Evolutionary conservation across 192 early-diverging fungal genomes (phyloP).

Genomic region (Haplosporangium gracile): DNA sequence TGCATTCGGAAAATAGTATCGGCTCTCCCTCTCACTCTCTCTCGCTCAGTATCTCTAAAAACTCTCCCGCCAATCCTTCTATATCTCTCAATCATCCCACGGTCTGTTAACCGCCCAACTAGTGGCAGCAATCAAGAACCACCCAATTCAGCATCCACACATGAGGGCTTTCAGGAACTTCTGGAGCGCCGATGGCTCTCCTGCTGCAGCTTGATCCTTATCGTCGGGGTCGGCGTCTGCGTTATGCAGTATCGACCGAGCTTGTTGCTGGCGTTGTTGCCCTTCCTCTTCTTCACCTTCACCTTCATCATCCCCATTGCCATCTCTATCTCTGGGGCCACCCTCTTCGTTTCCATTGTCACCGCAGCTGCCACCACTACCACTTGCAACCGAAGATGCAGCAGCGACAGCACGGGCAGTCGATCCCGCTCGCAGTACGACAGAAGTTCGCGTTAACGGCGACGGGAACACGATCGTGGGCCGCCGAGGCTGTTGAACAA

Average conservation of each 20-base stretch:
- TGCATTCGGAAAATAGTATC: slow-evolving; percentile 1
- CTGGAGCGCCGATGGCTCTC: background rate
- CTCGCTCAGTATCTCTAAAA: background rate
- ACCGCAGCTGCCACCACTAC: background rate
- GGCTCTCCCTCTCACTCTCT: background rate
- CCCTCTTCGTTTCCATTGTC: background rate
- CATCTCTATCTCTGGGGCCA: background rate
- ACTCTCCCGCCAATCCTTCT: background rate
- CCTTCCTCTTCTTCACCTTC: background rate
- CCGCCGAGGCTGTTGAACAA: background rate
- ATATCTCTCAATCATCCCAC: background rate
- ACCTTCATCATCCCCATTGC: background rate
- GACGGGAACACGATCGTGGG: background rate
- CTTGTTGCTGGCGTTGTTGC: no score
- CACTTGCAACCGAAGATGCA: background rate
- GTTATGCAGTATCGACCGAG: background rate
- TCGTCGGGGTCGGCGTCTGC: background rate
- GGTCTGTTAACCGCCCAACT: background rate
- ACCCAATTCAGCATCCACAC: background rate
- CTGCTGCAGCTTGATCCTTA: background rate
- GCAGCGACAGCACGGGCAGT: background rate
- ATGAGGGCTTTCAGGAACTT: background rate
- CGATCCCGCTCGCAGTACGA: background rate
- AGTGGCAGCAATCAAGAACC: background rate
- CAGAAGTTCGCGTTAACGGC: background rate